A percentile compares a stretch with the other conserved stretches of the same genome.
These are phyloP conservation scores for Heracleum sosnowskyi DNA, from an alignment of 129 eudicot genomes.

Conservation along the genomic window DNA sequence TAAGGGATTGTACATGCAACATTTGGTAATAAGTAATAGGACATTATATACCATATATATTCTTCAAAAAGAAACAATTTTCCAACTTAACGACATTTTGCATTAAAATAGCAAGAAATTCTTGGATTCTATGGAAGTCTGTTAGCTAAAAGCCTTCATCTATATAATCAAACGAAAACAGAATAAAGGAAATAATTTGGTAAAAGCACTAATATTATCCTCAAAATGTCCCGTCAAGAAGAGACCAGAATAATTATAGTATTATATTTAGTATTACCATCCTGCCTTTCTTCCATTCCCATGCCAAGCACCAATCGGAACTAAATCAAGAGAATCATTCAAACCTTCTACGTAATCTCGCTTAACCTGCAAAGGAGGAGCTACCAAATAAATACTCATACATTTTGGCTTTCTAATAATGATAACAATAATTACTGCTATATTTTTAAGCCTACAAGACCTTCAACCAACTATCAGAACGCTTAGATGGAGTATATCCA, in stretches of 20 bases:
- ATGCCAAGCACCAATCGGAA: conserved; percentile 98
- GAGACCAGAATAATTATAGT: neutral
- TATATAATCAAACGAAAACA: neutral
- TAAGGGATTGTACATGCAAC: neutral
- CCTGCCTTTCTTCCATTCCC: conserved; percentile 99
- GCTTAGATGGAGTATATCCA: conserved; percentile 89
- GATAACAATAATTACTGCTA: neutral
- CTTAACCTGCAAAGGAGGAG: conserved; percentile 59
- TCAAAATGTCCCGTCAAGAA: neutral
- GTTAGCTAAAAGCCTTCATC: neutral
- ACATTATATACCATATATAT: neutral
- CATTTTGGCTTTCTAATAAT: neutral
- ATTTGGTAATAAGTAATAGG: neutral
- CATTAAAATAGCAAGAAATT: neutral
- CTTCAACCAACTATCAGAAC: conserved; percentile 69
- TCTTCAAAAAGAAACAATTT: neutral
- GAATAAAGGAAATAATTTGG: neutral
- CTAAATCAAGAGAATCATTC: conserved; percentile 85
- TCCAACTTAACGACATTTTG: neutral
- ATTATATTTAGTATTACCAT: conserved; percentile 43
- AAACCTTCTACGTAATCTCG: conserved; percentile 85
- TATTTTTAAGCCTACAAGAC: neutral
- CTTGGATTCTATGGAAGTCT: neutral
- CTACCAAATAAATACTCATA: neutral
- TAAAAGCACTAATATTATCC: neutral